Conservation (phyloP, 345 rosid species). For the Abelmoschus esculentus region DNA sequence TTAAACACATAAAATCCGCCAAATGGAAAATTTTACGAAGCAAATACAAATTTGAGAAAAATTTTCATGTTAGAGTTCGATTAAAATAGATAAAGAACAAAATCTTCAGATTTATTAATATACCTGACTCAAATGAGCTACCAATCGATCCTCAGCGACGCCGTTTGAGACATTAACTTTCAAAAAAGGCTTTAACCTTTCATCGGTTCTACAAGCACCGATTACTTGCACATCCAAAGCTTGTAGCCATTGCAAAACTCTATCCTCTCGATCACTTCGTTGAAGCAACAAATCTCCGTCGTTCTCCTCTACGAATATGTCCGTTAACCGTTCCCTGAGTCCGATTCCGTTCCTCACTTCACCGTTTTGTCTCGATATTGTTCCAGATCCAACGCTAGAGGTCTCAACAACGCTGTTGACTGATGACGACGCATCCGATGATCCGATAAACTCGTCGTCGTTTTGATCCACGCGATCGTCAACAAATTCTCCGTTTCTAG, state of each 20-base stretch:
- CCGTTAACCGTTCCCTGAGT: conserved; percentile 54
- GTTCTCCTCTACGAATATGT: conserved; percentile 35
- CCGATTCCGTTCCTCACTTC: conserved; percentile 27
- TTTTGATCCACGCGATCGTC: conserved; percentile 30
- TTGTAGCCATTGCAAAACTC: conserved; percentile 78
- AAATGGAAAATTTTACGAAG: not conserved
- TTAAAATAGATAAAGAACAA: not conserved
- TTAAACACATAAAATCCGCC: not conserved
- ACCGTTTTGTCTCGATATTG: conserved; percentile 13
- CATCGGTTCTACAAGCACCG: conserved; percentile 97
- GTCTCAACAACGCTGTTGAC: conserved; percentile 22
- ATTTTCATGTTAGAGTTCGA: not conserved
- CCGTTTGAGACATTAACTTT: conserved; percentile 60
- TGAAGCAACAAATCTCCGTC: conserved; percentile 67
- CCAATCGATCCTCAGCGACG: conserved; percentile 65
- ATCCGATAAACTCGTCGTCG: conserved; percentile 32
- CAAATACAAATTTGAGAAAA: not conserved
- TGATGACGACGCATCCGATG: conserved; percentile 19
- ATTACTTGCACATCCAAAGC: conserved; percentile 87
- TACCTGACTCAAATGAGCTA: conserved; percentile 65
- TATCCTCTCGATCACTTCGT: conserved; percentile 55
- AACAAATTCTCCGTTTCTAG: conserved; percentile 34
- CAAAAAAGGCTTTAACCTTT: conserved; percentile 88
- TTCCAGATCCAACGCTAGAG: conserved; percentile 31
- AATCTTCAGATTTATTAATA: not conserved